Evolutionary conservation across 2,329 filamentous ascomycete species (phyloP), one percentile per base, ranked within the genome.

Genomic region (Metarhizium robertsii): DNA sequence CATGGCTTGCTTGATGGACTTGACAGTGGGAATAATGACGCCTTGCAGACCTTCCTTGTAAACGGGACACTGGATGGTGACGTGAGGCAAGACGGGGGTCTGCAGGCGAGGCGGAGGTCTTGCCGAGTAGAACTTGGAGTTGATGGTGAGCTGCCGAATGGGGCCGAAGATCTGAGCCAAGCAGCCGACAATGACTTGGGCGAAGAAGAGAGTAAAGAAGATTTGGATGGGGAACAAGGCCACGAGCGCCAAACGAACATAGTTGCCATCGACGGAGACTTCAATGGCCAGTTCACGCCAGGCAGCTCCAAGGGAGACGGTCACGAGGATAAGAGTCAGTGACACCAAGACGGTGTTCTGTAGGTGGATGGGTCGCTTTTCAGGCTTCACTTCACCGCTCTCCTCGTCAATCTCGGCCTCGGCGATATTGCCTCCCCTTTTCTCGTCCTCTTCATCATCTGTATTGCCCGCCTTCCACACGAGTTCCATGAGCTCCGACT

Each of bases 1-100:
- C 66, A 90, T 89, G 59, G 86, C 86, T 62, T 86, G 80, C 72
- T 90, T 90, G 71, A 92, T 79, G 2, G 87, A 91, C 64, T 83
- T 84, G 63, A 92, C 81, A 0, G 88, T 92, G 7, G 88, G 88
- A 20, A 78, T 80, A 64, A 92, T 91, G 69, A 95, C 90, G 58
- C 77, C 82, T 40, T 74, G 73, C 2, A 95, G 77, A 60, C 89
- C 88, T 68, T 95, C 90, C 69, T 92, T 94, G 75, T 94, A 95
- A 0, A 95, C 88, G 4, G 90, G 90, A 68, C 88, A 92, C 66
- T 95, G 90, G 46, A 95, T 87, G 3, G 88, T 92, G 60, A 90
- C 78, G 65, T 90, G 88, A 2, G 87, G 87, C 16, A 92, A 77
- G 30, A 75, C 66, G 6, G 72, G 64, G 1, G 71, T 73, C 55